These are phyloP conservation scores for Aspergillus piperis DNA, from an alignment of 2,329 filamentous ascomycete species.

Conservation along the genomic window DNA sequence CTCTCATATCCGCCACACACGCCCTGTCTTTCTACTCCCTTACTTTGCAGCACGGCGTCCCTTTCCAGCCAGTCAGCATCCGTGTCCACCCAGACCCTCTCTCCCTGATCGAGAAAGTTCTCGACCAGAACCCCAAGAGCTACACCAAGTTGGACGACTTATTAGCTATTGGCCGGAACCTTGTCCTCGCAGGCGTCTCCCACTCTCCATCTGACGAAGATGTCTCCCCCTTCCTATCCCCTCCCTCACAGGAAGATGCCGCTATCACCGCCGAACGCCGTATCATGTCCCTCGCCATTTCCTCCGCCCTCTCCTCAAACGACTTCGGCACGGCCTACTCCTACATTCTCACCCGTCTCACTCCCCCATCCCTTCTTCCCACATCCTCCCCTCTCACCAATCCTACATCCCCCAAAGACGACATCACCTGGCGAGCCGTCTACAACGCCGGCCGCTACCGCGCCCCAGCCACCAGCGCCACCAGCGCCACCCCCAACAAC, in stretches of 20 bases:
- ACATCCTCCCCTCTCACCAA: constrained; percentile 32
- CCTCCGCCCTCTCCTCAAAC: constrained; percentile 45
- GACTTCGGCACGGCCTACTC: constrained; percentile 65
- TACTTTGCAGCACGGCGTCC: constrained; percentile 64
- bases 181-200: constrained; percentile 52
- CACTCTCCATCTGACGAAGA: constrained; percentile 25
- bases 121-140: constrained; percentile 62
- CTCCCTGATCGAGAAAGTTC: constrained; percentile 59
- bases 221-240: constrained; percentile 18
- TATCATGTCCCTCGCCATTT: constrained; percentile 49
- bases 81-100: constrained; percentile 64
- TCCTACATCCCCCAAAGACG: constrained; percentile 45
- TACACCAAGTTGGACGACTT: constrained; percentile 67
- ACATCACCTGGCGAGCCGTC: constrained; percentile 66
- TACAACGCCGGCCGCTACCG: constrained; percentile 62
- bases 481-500: constrained; percentile 34
- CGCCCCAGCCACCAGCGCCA: constrained; percentile 29
- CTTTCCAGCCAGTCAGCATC: constrained; percentile 67
- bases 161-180: constrained; percentile 60
- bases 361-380: constrained; percentile 37
- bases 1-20: constrained; percentile 63
- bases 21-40: constrained; percentile 66
- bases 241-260: constrained; percentile 28
- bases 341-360: constrained; percentile 63
- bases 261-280: constrained; percentile 47